A percentile compares a stretch with the other conserved stretches of the same genome.
phyloP scores from a whole-genome alignment of 2,329 filamentous ascomycete genomes.

The Colletotrichum ledebouriae region DNA sequence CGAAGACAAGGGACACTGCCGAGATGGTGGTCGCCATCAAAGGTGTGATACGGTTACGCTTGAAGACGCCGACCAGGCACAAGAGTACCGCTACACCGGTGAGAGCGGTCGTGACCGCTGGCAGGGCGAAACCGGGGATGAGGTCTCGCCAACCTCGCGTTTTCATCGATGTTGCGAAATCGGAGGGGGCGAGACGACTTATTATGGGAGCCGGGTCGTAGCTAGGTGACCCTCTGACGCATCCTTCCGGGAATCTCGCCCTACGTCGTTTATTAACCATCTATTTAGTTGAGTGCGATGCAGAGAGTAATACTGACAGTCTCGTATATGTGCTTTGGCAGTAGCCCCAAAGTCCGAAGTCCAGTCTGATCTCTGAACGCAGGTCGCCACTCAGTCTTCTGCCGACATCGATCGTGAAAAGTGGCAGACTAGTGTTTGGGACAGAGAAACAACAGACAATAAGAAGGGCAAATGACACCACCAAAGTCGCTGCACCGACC shows the following conservation, averaged over 20 bases:
- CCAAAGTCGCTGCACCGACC: neutral
- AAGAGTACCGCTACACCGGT: neutral
- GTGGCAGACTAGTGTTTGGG: neutral
- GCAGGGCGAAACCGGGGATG: neutral
- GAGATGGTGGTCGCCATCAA: neutral
- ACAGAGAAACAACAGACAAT: neutral
- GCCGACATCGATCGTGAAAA: neutral
- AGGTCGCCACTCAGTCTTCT: neutral
- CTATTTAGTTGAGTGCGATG: too few species aligned
- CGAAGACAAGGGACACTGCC: neutral
- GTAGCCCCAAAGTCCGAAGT: neutral
- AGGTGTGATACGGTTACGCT: neutral
- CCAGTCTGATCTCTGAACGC: neutral
- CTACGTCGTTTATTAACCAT: neutral
- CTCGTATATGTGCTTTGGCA: neutral
- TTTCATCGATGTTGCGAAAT: too few species aligned
- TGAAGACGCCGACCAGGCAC: accelerated
- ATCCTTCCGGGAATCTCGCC: neutral
- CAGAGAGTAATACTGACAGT: neutral
- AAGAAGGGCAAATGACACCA: neutral
- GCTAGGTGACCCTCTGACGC: neutral
- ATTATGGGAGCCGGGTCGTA: neutral
- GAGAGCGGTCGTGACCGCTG: neutral
- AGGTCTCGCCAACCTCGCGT: neutral
- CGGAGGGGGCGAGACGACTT: neutral